Evolutionary conservation across 2,329 filamentous ascomycete species (phyloP).

Genomic region (Fusarium mexicanum): DNA sequence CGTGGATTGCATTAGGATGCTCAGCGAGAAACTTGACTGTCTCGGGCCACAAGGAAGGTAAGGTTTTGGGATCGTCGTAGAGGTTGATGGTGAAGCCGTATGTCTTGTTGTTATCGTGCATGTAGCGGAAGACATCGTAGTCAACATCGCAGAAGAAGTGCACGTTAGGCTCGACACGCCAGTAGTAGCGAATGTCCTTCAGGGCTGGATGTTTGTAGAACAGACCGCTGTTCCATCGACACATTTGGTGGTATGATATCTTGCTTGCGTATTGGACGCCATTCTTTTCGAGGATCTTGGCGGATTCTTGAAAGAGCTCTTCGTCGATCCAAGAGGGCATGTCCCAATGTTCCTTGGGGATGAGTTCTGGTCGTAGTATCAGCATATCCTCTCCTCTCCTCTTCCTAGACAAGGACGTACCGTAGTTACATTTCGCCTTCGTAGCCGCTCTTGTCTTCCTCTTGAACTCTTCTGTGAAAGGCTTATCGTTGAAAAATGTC

Average conservation of each 20-base stretch:
- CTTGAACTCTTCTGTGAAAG: constrained; percentile 95
- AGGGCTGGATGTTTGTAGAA: constrained; percentile 97
- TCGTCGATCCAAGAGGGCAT: constrained; percentile 91
- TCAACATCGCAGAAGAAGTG: constrained; percentile 99
- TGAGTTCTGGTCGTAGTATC: constrained; percentile 69
- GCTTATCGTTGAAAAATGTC: constrained; percentile 98
- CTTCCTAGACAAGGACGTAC: constrained; percentile 56
- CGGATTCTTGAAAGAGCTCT: constrained; percentile 85
- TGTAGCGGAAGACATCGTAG: constrained; percentile 98
- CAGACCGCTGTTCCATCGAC: constrained; percentile 96
- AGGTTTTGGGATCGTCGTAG: constrained; percentile 88
- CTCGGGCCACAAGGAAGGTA: constrained; percentile 93
- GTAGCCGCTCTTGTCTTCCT: constrained; percentile 80
- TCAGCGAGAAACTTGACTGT: constrained; percentile 89
- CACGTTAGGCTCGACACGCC: constrained; percentile 98
- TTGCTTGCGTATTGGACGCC: constrained; percentile 90
- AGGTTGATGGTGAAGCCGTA: constrained; percentile 99
- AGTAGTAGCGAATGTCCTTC: constrained; percentile 87
- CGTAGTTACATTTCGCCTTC: constrained; percentile 87
- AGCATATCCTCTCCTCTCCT: background rate
- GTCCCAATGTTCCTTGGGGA: constrained; percentile 96
- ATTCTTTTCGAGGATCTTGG: constrained; percentile 82
- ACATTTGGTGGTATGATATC: constrained; percentile 98
- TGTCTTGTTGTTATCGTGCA: constrained; percentile 98
- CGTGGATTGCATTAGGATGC: constrained; percentile 81